Conservation (phyloP, 148 eudicot genomes). For the Rhododendron vialii region DNA sequence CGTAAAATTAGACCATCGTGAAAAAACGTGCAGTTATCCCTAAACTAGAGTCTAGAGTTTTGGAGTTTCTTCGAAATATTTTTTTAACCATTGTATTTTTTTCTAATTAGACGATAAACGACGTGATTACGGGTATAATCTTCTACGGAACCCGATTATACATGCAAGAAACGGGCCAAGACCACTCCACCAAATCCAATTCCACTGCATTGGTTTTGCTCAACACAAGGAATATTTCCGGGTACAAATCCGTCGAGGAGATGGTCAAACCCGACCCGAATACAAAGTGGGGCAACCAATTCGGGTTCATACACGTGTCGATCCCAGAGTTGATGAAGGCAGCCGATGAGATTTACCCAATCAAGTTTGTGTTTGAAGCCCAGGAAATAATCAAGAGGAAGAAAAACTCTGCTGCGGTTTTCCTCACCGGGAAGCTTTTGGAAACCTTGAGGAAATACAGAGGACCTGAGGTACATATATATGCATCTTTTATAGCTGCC, state of each 20-base stretch:
- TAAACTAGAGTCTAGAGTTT: too few species aligned
- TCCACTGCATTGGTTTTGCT: constrained; percentile 80
- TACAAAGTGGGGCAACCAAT: constrained; percentile 77
- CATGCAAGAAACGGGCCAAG: constrained; percentile 44
- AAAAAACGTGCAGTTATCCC: too few species aligned
- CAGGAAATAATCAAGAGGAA: constrained; percentile 50
- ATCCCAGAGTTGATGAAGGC: constrained; percentile 34
- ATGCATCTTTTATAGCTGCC: not conserved
- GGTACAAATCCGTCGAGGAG: constrained; percentile 63
- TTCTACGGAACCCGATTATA: constrained; percentile 63
- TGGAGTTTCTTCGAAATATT: too few species aligned
- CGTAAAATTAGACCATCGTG: not conserved
- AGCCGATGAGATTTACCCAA: constrained; percentile 23
- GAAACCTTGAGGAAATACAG: constrained; percentile 42
- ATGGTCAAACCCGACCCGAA: constrained; percentile 46
- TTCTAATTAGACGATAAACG: constrained; percentile 54
- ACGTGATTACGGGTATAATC: constrained; percentile 61
- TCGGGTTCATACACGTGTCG: constrained; percentile 65
- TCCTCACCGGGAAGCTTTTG: constrained; percentile 64
- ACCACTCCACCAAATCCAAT: constrained; percentile 20
- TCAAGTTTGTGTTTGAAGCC: constrained; percentile 42
- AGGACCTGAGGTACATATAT: constrained; percentile 69
- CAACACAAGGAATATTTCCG: constrained; percentile 61
- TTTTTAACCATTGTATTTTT: not conserved
- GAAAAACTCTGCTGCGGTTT: constrained; percentile 57